Conservation (phyloP, 2,329 filamentous ascomycete genomes). For the Trichoderma semiorbis region DNA sequence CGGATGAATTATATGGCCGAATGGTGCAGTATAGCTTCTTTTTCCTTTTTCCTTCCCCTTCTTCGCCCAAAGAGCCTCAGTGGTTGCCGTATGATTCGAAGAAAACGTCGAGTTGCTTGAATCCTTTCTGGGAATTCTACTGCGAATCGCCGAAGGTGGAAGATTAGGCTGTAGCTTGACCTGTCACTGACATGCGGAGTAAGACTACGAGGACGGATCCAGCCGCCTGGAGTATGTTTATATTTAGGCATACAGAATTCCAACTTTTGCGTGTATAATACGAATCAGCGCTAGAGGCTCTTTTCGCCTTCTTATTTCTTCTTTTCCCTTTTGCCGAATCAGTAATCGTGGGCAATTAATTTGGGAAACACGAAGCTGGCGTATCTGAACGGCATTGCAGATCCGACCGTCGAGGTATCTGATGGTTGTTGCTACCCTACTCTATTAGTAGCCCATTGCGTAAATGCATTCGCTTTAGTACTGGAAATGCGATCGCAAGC, state of each 20-base stretch:
- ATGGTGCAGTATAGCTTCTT: neutral
- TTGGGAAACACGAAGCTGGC: neutral
- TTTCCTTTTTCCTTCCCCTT: no score
- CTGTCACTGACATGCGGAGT: neutral
- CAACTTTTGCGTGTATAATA: neutral
- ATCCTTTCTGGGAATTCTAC: neutral
- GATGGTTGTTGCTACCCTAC: neutral
- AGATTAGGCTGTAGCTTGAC: no score
- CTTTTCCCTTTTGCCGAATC: neutral
- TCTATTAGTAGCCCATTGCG: neutral
- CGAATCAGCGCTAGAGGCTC: no score
- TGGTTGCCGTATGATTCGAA: neutral
- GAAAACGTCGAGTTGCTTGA: neutral
- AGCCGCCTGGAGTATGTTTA: neutral
- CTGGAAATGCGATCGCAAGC: neutral
- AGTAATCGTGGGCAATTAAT: neutral
- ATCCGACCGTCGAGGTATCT: neutral
- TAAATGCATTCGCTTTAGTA: neutral
- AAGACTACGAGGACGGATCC: neutral
- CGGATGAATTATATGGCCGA: slow-evolving; percentile 4
- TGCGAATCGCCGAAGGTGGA: neutral
- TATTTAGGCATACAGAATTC: neutral
- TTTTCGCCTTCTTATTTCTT: neutral
- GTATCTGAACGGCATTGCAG: neutral
- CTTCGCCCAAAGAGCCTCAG: neutral